Evolutionary conservation across 192 early-diverging fungal genomes (phyloP).

Genomic region (Coemansia pectinata): DNA sequence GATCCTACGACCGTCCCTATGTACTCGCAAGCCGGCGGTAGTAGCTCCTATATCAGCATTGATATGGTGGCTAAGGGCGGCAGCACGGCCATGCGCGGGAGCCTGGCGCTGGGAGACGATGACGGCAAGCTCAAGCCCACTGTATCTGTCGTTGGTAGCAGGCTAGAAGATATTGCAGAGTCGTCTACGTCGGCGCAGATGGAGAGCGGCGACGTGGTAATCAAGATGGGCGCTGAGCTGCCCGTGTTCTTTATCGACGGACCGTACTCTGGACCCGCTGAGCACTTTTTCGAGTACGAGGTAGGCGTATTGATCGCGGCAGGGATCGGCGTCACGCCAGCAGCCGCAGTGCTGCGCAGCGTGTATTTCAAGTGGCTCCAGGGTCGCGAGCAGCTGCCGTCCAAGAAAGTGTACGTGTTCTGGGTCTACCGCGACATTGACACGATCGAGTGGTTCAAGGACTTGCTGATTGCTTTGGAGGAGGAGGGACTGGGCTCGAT

Average conservation of each 20-base stretch:
- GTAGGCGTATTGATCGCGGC: constrained; percentile 69
- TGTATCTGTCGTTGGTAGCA: neutral
- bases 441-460: constrained; percentile 83
- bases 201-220: constrained; percentile 2
- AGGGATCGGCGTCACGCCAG: constrained; percentile 83
- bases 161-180: neutral
- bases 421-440: constrained; percentile 76
- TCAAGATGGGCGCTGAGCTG: constrained; percentile 37
- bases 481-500: constrained; percentile 60
- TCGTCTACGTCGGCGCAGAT: neutral
- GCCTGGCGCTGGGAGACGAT: neutral
- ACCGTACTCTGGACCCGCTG: constrained; percentile 68
- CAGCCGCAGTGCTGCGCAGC: constrained; percentile 72
- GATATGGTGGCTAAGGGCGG: constrained; percentile 30
- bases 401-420: constrained; percentile 74
- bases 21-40: constrained; percentile 28
- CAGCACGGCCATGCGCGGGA: neutral
- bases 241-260: constrained; percentile 69
- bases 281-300: constrained; percentile 78
- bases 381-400: constrained; percentile 53
- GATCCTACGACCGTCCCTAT: constrained; percentile 23
- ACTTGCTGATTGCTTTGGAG: constrained; percentile 66
- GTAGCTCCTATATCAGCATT: constrained; percentile 43
- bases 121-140: constrained; percentile 14
- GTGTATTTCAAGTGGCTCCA: constrained; percentile 70